Percentiles rank a stretch among this genome's conserved stretches.
phyloP scores from a whole-genome alignment of 2,329 filamentous ascomycete species.

The Grosmannia clavigera region DNA sequence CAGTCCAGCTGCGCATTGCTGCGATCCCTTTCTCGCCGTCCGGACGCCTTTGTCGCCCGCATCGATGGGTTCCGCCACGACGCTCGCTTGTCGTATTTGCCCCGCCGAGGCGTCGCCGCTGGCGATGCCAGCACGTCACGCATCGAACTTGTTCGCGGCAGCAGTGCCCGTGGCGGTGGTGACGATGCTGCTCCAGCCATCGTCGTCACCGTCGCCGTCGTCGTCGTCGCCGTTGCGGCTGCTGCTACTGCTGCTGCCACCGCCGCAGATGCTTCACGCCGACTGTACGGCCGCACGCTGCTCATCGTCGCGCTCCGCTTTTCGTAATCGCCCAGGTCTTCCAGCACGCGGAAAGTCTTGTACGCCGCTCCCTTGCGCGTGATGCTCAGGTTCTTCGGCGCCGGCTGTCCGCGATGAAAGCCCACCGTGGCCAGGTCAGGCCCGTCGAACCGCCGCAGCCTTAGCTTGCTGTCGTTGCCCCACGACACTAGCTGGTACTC shows the following conservation, averaged over 20 bases:
- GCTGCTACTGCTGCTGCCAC: conserved; percentile 27
- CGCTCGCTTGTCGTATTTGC: conserved; percentile 22
- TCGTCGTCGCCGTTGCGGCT: not conserved
- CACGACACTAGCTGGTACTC: conserved; percentile 91
- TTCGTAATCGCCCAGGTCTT: conserved; percentile 43
- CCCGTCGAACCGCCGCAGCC: conserved; percentile 60
- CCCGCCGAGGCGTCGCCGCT: conserved; percentile 25
- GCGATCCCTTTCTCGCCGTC: conserved; percentile 27
- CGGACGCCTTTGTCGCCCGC: conserved; percentile 37
- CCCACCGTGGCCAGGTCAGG: conserved; percentile 56
- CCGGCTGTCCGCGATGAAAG: conserved; percentile 55
- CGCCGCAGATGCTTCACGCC: conserved; percentile 11
- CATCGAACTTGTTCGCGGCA: conserved; percentile 5
- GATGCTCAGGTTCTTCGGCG: conserved; percentile 52
- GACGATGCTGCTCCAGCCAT: not conserved
- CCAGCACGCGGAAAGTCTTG: conserved; percentile 69
- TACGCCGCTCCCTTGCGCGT: conserved; percentile 79
- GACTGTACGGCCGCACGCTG: conserved; percentile 37
- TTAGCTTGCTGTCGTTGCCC: conserved; percentile 75
- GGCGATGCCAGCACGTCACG: conserved; percentile 17
- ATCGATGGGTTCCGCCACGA: conserved; percentile 46
- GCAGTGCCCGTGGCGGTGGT: not conserved
- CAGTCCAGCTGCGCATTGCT: conserved; percentile 50
- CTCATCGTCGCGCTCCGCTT: conserved; percentile 50
- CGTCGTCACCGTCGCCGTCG: not conserved